These are phyloP conservation scores for Hygrocybe coccinea DNA, from an alignment of 768 basidiomycete genomes.

Conservation along the genomic window DNA sequence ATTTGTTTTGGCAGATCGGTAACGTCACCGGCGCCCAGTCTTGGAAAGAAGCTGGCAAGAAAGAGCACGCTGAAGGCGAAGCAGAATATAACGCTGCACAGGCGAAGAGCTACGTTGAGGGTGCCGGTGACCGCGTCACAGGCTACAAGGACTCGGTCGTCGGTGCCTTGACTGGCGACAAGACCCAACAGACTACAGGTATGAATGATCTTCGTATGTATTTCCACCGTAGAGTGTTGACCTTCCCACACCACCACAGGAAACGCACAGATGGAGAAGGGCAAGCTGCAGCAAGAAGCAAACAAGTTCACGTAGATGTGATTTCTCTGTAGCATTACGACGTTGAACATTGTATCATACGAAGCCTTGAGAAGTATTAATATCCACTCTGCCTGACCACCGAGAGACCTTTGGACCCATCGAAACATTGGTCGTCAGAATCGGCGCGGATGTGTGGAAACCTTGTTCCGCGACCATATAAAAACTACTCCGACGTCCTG, in stretches of 20 bases:
- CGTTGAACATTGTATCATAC: too few relatives aligned
- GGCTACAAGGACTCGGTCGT: conserved; percentile 51
- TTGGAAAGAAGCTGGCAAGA: conserved; percentile 38
- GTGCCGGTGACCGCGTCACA: conserved; percentile 36
- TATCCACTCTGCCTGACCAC: too few relatives aligned
- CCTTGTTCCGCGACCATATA: too few relatives aligned
- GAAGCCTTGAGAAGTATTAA: too few relatives aligned
- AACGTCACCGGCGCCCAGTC: conserved; percentile 37
- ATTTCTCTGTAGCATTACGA: neutral
- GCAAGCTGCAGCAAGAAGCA: conserved; percentile 9
- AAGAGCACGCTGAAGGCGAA: conserved; percentile 45
- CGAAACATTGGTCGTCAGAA: too few relatives aligned
- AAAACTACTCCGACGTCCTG: too few relatives aligned
- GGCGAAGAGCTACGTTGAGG: conserved; percentile 46
- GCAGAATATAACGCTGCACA: conserved; percentile 41
- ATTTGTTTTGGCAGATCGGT: conserved; percentile 25
- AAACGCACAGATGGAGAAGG: conserved; percentile 9
- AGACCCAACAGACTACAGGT: conserved; percentile 44
- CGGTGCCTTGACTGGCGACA: conserved; percentile 51
- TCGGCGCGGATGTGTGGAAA: too few relatives aligned
- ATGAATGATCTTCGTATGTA: neutral
- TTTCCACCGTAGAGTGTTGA: neutral
- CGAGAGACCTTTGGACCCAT: too few relatives aligned
- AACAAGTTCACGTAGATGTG: conserved; percentile 5
- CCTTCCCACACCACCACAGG: conserved; percentile 3